Base-by-base conservation (phyloP, 768 basidiomycete genomes). In the Ramaria sp. region DNA sequence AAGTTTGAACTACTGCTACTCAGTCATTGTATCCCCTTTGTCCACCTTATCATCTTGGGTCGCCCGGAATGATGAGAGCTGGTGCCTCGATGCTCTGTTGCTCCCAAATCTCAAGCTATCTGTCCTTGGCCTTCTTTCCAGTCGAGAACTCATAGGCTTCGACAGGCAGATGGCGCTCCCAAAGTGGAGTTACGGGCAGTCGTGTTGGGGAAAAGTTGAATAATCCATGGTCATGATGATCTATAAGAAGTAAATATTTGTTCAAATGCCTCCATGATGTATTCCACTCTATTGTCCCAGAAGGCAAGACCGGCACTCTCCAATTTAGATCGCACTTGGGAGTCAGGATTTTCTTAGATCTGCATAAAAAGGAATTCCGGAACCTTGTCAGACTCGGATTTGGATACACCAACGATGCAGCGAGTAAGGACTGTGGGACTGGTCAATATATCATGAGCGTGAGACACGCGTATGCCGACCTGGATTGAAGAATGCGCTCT, bases 281-380 rank as follows among this genome's bases (percentile, higher is more conserved):
- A 64, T 76, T 37, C n/a, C 58, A 85, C 85, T 66, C 88, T 74
- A 66, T 90, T 90, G 62, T 91, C 87, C 88, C 89, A 91, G 65
- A 90, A 73, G n/a, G 86, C 88, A 50, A 90, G 70, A 39, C 84
- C 83, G 63, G 87, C 80, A 37, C 73, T 70, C 63, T 83, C 76
- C 88, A 88, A 90, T 58, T 73, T 77, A 75, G 85, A 85, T 56
- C 84, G 81, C 39, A 85, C 82, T 57, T 87, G 85, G 67, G 79
- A 80, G 64, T 86, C 85, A 5, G 78, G 76, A 64, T 82, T 87
- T 59, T 79, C 76, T 50, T 74, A 73, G 61, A 90, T 81, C 62
- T 83, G 78, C 61, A 70, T 76, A 74, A 83, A 88, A 51, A 91
- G 70, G 67, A 89, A 82, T 36, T 66, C 66, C 48, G 91, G 69